phyloP scores from a whole-genome alignment of 164 flowering plant genomes.

The Stephania yunnanensis region DNA sequence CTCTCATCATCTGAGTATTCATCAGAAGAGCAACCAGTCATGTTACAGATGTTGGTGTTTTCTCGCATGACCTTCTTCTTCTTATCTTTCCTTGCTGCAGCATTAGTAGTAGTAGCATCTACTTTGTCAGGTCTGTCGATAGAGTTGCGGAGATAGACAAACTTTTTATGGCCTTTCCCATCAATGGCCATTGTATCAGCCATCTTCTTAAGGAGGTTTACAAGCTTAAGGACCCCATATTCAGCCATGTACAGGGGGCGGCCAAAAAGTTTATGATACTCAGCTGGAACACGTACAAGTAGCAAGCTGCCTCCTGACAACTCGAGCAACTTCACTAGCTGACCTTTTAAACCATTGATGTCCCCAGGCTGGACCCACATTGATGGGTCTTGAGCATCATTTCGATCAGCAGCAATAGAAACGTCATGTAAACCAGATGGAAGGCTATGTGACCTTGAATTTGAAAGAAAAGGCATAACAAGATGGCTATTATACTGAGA shows the following conservation, averaged over 20 bases:
- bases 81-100: conserved; percentile 35
- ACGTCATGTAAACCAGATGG: conserved; percentile 51
- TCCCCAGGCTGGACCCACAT: conserved; percentile 89
- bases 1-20: conserved; percentile 67
- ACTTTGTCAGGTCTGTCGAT: conserved; percentile 19
- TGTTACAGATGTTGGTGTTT: conserved; percentile 20
- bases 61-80: conserved; percentile 51
- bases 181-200: conserved; percentile 49
- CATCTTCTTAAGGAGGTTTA: conserved; percentile 80
- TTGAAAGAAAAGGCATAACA: conserved; percentile 32
- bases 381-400: conserved; percentile 24
- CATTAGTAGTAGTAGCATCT: conserved; percentile 30
- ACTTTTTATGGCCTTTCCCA: conserved; percentile 63
- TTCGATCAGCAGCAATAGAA: conserved; percentile 27
- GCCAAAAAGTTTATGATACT: conserved; percentile 69
- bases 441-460: conserved; percentile 47
- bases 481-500: conserved; percentile 42
- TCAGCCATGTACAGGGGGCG: conserved; percentile 74
- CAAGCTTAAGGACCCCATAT: conserved; percentile 72
- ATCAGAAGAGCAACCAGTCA: conserved; percentile 52
- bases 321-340: conserved; percentile 74
- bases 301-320: conserved; percentile 69
- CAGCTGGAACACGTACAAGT: conserved; percentile 60
- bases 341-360: conserved; percentile 64
- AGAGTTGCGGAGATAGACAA: conserved; percentile 52